Evolutionary conservation across 148 eudicot genomes (phyloP).

Genomic region (Talinum fruticosum): DNA sequence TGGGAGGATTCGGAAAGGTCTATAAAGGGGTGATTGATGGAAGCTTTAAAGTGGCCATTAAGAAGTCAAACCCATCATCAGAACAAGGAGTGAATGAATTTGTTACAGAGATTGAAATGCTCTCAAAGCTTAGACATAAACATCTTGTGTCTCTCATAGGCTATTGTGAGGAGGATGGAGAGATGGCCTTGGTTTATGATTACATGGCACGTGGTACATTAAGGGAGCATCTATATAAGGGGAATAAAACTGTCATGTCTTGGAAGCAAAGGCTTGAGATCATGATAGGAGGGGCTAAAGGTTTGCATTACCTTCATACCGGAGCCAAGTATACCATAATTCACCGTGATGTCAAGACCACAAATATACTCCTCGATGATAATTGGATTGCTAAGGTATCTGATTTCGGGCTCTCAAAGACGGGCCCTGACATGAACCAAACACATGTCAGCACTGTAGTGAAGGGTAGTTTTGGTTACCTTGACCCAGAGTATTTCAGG

Average conservation of each 20-base stretch:
- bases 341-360: constrained; percentile 58
- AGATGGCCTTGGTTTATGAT: constrained; percentile 60
- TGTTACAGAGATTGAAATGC: constrained; percentile 57
- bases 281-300: constrained; percentile 48
- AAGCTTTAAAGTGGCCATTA: constrained; percentile 42
- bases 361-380: constrained; percentile 46
- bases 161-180: constrained; percentile 53
- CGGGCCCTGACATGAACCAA: constrained; percentile 47
- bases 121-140: constrained; percentile 52
- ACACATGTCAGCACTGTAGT: constrained; percentile 51
- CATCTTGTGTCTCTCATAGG: constrained; percentile 57
- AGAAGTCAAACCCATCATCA: constrained; percentile 50
- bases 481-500: constrained; percentile 49
- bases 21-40: constrained; percentile 55
- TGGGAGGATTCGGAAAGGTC: constrained; percentile 60
- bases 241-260: constrained; percentile 38
- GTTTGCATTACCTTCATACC: constrained; percentile 58
- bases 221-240: constrained; percentile 52
- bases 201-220: constrained; percentile 53
- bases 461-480: constrained; percentile 49
- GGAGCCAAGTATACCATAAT: constrained; percentile 57
- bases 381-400: constrained; percentile 54
- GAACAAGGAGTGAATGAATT: constrained; percentile 60
- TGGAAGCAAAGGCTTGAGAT: constrained; percentile 58
- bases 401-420: constrained; percentile 52